Evolutionary conservation across 2,329 filamentous ascomycete species (phyloP).

Genomic region (Atkinsonella hypoxylon): DNA sequence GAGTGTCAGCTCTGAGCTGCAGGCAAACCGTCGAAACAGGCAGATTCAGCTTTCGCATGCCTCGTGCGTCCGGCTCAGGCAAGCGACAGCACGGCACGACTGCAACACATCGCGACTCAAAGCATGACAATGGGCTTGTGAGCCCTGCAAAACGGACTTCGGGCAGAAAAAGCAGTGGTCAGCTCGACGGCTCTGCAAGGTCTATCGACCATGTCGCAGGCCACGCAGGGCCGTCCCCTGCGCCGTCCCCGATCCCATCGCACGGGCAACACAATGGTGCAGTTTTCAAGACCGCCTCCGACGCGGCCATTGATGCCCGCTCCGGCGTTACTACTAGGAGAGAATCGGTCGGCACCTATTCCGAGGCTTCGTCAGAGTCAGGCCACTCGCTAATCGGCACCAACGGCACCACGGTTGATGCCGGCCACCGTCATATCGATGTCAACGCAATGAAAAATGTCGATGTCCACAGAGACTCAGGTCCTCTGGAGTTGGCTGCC

Average conservation of each 20-base stretch:
- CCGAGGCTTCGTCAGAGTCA: slow-evolving; percentile 44
- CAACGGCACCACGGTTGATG: slow-evolving; percentile 27
- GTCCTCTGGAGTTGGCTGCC: slow-evolving; percentile 63
- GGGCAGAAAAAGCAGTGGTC: slow-evolving; percentile 33
- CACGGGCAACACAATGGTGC: slow-evolving; percentile 22
- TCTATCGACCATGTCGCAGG: slow-evolving; percentile 20
- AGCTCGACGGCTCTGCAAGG: slow-evolving; percentile 28
- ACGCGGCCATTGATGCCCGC: slow-evolving; percentile 23
- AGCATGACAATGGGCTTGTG: slow-evolving; percentile 82
- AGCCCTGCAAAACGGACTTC: slow-evolving; percentile 33
- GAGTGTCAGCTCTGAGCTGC: not conserved
- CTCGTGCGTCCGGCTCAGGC: slow-evolving; percentile 45
- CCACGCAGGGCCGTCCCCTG: slow-evolving; percentile 19
- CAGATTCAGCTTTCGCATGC: slow-evolving; percentile 34
- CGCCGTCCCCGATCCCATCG: slow-evolving; percentile 9
- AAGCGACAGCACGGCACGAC: slow-evolving; percentile 51
- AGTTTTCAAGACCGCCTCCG: slow-evolving; percentile 17
- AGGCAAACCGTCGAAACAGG: not conserved
- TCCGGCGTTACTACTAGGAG: slow-evolving; percentile 31
- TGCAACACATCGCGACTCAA: slow-evolving; percentile 57
- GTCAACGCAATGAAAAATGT: slow-evolving; percentile 57
- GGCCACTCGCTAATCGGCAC: slow-evolving; percentile 27
- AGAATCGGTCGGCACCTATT: slow-evolving; percentile 38
- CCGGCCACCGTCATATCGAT: slow-evolving; percentile 53
- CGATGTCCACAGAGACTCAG: slow-evolving; percentile 57